Evolutionary conservation across 2,329 filamentous ascomycete species (phyloP).

Genomic region (Aspergillus fischeri): DNA sequence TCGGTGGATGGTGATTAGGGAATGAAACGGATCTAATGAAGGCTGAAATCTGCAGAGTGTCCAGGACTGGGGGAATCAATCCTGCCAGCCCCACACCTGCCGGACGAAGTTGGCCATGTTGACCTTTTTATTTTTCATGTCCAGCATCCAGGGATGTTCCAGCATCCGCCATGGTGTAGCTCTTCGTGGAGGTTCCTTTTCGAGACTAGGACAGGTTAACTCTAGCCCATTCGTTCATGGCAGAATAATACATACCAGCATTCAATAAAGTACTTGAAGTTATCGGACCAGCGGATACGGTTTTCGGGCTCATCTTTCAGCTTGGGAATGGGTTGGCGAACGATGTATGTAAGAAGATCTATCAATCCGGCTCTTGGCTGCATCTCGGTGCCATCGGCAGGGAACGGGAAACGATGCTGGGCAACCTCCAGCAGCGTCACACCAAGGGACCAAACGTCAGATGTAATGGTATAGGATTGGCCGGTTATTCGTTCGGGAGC

Average conservation of each 20-base stretch:
- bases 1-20: neutral
- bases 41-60: conserved; percentile 8
- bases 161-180: conserved; percentile 98
- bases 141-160: conserved; percentile 97
- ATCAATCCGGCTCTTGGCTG: conserved; percentile 89
- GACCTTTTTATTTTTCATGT: conserved; percentile 93
- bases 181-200: conserved; percentile 82
- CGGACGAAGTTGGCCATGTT: conserved; percentile 94
- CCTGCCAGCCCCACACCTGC: conserved; percentile 96
- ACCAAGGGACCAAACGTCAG: conserved; percentile 95
- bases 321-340: conserved; percentile 89
- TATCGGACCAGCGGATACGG: conserved; percentile 90
- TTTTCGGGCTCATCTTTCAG: conserved; percentile 91
- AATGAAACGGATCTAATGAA: conserved; percentile 5
- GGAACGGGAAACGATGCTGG: conserved; percentile 97
- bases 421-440: conserved; percentile 98
- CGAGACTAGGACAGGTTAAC: conserved; percentile 59
- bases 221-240: neutral
- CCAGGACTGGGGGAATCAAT: conserved; percentile 36
- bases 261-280: conserved; percentile 99
- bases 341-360: conserved; percentile 94
- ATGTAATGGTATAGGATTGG: conserved; percentile 96
- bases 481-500: conserved; percentile 96
- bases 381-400: conserved; percentile 92
- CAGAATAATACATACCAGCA: conserved; percentile 67